Evolutionary conservation across 371 early-diverging fungal genomes (phyloP).

Genomic region (Mortierella sp.): DNA sequence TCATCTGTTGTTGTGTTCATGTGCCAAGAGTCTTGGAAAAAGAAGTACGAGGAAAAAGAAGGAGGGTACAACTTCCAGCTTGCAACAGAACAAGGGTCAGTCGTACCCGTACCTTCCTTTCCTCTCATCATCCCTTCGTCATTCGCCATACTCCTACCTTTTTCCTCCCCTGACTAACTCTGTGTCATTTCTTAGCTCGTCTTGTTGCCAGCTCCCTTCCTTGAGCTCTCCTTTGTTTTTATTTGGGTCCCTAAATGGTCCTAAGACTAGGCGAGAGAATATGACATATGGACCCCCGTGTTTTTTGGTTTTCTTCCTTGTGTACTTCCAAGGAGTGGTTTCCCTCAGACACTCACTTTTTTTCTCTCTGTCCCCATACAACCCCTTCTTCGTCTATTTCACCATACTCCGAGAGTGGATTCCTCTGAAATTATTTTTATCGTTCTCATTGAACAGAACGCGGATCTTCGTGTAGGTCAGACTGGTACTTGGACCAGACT

Average conservation of each 20-base stretch:
- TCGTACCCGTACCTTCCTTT: neutral
- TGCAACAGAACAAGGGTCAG: neutral
- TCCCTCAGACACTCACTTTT: no score
- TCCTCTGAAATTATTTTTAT: no score
- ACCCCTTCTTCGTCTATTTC: neutral
- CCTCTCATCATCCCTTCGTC: neutral
- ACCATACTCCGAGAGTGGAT: no score
- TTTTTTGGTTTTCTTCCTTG: neutral
- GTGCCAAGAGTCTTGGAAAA: neutral
- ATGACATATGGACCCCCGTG: neutral
- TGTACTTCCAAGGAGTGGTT: no score
- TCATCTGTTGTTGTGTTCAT: neutral
- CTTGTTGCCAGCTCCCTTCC: neutral
- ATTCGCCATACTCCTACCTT: neutral
- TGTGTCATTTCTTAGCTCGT: neutral
- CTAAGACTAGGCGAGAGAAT: neutral
- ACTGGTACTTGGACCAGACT: neutral
- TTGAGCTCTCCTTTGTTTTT: neutral
- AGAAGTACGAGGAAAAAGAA: neutral
- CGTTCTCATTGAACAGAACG: no score
- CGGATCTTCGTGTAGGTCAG: neutral
- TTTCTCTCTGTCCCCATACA: neutral
- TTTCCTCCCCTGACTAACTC: neutral
- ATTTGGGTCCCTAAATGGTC: neutral
- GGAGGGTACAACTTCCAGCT: neutral